Base-by-base conservation (phyloP, 257 asterid species). In the Handroanthus guayacan region DNA sequence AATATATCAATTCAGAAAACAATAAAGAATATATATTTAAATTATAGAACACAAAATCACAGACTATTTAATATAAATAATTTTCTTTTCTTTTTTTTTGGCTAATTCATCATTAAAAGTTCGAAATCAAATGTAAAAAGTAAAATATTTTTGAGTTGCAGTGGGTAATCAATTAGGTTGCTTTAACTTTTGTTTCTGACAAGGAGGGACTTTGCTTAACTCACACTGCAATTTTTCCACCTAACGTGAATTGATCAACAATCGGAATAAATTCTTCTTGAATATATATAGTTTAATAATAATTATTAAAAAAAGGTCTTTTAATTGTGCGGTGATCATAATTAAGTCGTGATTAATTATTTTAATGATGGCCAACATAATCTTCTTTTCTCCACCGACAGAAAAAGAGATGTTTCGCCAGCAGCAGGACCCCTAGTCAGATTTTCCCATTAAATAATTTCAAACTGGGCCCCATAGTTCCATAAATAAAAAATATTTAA, bases 371-470 rank as follows among this genome's bases (percentile, higher is more conserved):
- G 61, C 20, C 17, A 45, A 57, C 1, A 7, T 38, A 66, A 72
- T 13, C 63, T 37, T 62, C 63, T 18, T 52, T 74, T 61, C 56
- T 52, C 69, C 80, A 75, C 80, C 80, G 74, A 69, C 80, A 80
- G 38, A 14, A 60, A 45, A 17, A 44, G 38, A 13, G 69, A 10
- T 72, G 77, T 43, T 36, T 12, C 34, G 60, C 43, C 51, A 56
- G 25, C 62, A 39, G 0, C 39, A n/a, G 43, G 41, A 54, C 67
- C 5, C 36, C 31, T 18, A 50, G 67, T 77, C 75, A 44, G 58
- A 78, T 64, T 66, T 43, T 57, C 37, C 44, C 18, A 62, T 41
- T 39, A 31, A 31, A 78, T 36, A 39, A 65, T 41, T 3, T 9
- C 25, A 25, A 65, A 65, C 0, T 66, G 57, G 57, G 67, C 36